These are phyloP conservation scores for Talaromyces wortmannii DNA, from an alignment of 495 filamentous ascomycete species.

Conservation along the genomic window DNA sequence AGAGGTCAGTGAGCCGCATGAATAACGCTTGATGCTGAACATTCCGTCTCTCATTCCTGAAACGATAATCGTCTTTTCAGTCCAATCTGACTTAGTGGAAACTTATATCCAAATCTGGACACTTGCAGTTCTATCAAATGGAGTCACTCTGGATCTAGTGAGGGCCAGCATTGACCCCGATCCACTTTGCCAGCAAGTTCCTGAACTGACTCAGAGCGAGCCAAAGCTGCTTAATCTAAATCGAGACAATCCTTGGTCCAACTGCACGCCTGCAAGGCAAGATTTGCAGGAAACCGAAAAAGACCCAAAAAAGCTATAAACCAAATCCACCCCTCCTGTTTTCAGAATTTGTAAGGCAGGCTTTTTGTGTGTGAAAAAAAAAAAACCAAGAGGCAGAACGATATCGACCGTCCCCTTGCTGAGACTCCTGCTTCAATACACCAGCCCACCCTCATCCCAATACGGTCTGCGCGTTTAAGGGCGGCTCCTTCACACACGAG, in stretches of 20 bases:
- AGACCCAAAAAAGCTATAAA: slow-evolving; percentile 6
- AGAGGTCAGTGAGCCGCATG: slow-evolving; percentile 2
- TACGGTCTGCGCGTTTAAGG: slow-evolving; percentile 5
- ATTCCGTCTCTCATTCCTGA: slow-evolving; percentile 8
- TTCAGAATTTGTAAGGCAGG: not conserved
- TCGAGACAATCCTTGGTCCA: slow-evolving; percentile 3
- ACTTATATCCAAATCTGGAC: not conserved
- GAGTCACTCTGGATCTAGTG: slow-evolving; percentile 3
- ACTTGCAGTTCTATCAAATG: slow-evolving; percentile 3
- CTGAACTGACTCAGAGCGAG: not conserved
- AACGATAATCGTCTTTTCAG: not conserved
- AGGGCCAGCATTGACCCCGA: slow-evolving; percentile 2
- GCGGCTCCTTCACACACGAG: slow-evolving; percentile 3
- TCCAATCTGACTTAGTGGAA: not conserved
- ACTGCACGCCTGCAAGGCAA: slow-evolving; percentile 5
- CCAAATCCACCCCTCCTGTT: slow-evolving; percentile 6
- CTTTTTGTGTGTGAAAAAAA: not conserved
- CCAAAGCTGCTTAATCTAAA: not conserved
- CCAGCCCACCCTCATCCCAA: slow-evolving; percentile 3
- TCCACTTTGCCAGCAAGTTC: slow-evolving; percentile 2
- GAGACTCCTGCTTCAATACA: slow-evolving; percentile 4
- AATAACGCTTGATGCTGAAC: slow-evolving; percentile 1
- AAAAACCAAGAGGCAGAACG: not conserved
- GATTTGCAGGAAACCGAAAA: not conserved
- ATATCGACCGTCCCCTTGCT: slow-evolving; percentile 6